Conservation (phyloP, 352 stramenopile species). For the Peronospora tabacina region DNA sequence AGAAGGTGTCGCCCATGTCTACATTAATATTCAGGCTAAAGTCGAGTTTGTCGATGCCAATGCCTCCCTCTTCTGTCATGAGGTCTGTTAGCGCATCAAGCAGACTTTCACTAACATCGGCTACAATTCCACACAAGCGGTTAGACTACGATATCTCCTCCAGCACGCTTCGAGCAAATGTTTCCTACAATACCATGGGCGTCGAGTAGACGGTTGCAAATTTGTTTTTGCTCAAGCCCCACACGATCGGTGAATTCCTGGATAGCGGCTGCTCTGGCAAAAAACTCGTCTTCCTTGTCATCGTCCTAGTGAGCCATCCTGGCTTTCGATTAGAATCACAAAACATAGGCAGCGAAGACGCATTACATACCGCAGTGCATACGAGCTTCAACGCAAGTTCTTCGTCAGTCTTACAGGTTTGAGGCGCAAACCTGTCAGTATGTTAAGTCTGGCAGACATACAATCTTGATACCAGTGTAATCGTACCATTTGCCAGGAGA, state of each 20-base stretch:
- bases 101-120: conserved; percentile 34
- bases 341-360: background rate
- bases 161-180: conserved; percentile 1
- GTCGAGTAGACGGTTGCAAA: conserved; percentile 27
- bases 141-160: conserved; percentile 5
- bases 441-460: background rate
- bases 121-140: conserved; percentile 15
- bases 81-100: conserved; percentile 39
- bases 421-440: background rate
- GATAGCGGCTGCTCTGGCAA: conserved; percentile 14
- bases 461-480: background rate
- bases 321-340: background rate
- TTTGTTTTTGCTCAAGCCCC: conserved; percentile 21
- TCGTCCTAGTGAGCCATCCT: conserved; percentile 17
- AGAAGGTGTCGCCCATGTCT: conserved; percentile 16
- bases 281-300: conserved; percentile 29
- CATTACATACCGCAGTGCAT: conserved; percentile 18
- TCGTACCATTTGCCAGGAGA: conserved; percentile 24
- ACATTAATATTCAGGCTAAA: conserved; percentile 26
- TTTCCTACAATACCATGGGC: conserved; percentile 23
- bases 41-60: conserved; percentile 35
- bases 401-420: conserved; percentile 12
- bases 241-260: conserved; percentile 23
- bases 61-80: conserved; percentile 35
- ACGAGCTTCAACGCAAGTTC: conserved; percentile 16